Evolutionary conservation across 768 basidiomycete species (phyloP), one percentile per base, ranked within the genome.

Genomic region (Hysterangium stoloniferum): DNA sequence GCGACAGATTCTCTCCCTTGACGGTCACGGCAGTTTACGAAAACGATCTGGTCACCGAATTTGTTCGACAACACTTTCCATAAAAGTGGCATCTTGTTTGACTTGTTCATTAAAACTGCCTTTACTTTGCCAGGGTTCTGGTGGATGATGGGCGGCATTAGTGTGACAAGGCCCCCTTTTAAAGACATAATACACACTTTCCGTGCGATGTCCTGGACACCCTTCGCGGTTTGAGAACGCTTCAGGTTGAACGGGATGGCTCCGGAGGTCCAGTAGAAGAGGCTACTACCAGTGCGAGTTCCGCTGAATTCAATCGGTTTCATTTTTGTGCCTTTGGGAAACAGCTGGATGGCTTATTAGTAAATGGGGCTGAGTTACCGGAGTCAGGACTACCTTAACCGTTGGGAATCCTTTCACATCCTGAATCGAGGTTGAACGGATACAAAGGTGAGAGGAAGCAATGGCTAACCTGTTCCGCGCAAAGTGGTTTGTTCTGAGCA

Each of bases 361-460:
- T 19, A 44, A 19, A 32, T 13, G n/a, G 17, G 15, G 17, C 13
- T 5, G 22, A 35, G 29, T 37, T 34, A 24, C 12, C 6, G 42
- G 32, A 48, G 13, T 13, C 24, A 34, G 37, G 52, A 65, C 40
- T 58, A 84, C 81, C 71, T 97, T 97, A 64, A 97, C 72, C 2
- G 93, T 96, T 2, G 93, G 93, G 76, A 93, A 97, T 2, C 93
- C 93, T 66, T 93, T 73, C 19, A 96, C 78, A 12, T 80, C 80
- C 77, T 82, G 55, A 11, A 24, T 32, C 33, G 20, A 46, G 19
- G n/a, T n/a, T n/a, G n/a, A n/a, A n/a, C n/a, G n/a, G n/a, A n/a
- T n/a, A n/a, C 24, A 7, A 31, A 15, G 28, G 17, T 11, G n/a
- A 42, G 15, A 41, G 31, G 24, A 15, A 17, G 27, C 29, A 52